These are phyloP conservation scores for Scheffersomyces parashehatae DNA, from an alignment of 1,139 yeast genomes.

Conservation along the genomic window DNA sequence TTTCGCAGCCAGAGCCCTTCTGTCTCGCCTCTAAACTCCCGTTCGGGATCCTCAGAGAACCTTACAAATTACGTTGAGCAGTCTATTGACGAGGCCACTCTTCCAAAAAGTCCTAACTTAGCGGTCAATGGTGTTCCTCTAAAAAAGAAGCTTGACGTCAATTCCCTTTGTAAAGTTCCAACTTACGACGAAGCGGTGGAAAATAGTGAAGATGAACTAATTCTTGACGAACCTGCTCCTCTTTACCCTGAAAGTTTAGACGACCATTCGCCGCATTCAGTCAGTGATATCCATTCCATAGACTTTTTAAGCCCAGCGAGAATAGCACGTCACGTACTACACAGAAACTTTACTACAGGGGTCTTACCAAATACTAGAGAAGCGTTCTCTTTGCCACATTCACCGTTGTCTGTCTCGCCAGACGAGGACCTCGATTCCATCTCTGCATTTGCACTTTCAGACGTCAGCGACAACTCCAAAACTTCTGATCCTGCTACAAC, in stretches of 20 bases:
- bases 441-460: background rate
- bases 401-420: background rate
- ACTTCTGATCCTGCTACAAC: too few species aligned
- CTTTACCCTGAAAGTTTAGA: constrained; percentile 13
- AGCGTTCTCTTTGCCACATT: background rate
- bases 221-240: constrained; percentile 33
- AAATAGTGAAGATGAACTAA: constrained; percentile 24
- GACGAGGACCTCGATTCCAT: background rate
- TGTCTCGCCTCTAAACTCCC: constrained; percentile 17
- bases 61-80: constrained; percentile 29
- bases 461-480: background rate
- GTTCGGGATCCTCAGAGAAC: constrained; percentile 17
- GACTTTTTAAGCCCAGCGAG: background rate
- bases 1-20: constrained; percentile 24
- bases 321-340: background rate
- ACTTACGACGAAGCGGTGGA: constrained; percentile 39
- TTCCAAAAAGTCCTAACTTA: background rate
- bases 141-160: constrained; percentile 16
- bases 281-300: background rate
- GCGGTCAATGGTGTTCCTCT: background rate
- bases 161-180: constrained; percentile 31
- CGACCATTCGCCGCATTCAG: background rate
- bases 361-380: background rate
- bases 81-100: background rate
- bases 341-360: background rate